These are phyloP conservation scores for Akebia trifoliata DNA, from an alignment of 164 flowering plant genomes.

Conservation along the genomic window DNA sequence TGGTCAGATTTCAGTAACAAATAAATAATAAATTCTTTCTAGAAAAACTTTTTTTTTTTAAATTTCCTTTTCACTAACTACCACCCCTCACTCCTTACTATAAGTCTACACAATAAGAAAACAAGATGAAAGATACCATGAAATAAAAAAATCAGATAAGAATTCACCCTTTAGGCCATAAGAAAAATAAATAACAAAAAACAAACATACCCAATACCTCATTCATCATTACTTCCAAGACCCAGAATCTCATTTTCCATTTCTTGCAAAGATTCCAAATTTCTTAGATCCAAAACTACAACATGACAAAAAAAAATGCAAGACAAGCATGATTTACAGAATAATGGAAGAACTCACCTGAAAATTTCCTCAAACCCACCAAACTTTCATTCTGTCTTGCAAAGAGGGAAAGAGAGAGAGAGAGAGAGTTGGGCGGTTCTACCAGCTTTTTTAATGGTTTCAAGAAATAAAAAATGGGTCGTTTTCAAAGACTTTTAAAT, in stretches of 20 bases:
- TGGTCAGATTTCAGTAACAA: neutral
- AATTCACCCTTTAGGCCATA: slow-evolving; percentile 18
- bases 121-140: neutral
- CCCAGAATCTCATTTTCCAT: slow-evolving; percentile 20
- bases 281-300: slow-evolving; percentile 18
- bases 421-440: slow-evolving; percentile 12
- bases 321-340: slow-evolving; percentile 10
- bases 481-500: slow-evolving; percentile 36
- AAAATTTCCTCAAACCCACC: slow-evolving; percentile 9
- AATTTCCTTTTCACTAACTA: slow-evolving; percentile 16
- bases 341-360: slow-evolving; percentile 12
- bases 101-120: neutral
- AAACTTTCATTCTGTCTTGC: slow-evolving; percentile 17
- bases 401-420: slow-evolving; percentile 25
- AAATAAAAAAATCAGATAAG: slow-evolving; percentile 7
- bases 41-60: slow-evolving; percentile 3
- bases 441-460: slow-evolving; percentile 8
- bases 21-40: slow-evolving; percentile 13
- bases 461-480: slow-evolving; percentile 29
- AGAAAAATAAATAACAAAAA: slow-evolving; percentile 17
- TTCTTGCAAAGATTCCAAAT: slow-evolving; percentile 24
- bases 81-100: slow-evolving; percentile 8
- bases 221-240: slow-evolving; percentile 24
- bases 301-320: neutral
- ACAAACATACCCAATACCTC: slow-evolving; percentile 11